Conservation (phyloP, 2,329 filamentous ascomycete genomes). For the Nemania sp. region DNA sequence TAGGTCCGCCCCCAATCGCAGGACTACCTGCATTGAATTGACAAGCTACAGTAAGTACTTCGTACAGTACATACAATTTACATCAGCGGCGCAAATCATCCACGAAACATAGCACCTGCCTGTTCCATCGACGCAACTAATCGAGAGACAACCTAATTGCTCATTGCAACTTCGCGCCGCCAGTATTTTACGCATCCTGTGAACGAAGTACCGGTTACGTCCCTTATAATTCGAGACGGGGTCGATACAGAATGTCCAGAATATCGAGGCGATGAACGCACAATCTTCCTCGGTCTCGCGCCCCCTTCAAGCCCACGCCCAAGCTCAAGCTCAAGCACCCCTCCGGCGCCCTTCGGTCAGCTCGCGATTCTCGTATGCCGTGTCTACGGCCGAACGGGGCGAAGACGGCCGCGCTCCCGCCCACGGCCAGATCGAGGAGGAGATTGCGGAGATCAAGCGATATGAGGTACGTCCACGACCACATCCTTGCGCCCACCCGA, state of each 20-base stretch:
- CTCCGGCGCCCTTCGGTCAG: constrained; percentile 59
- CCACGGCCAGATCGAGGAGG: constrained; percentile 80
- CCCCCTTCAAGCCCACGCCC: no score
- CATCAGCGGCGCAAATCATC: no score
- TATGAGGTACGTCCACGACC: constrained; percentile 75
- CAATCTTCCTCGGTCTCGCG: constrained; percentile 53
- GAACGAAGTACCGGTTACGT: not conserved
- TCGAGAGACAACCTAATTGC: not conserved
- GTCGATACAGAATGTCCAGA: constrained; percentile 43
- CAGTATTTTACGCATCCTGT: not conserved
- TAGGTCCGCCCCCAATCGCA: no score
- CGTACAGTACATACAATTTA: no score
- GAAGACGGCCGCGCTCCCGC: constrained; percentile 56
- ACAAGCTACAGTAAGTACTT: no score
- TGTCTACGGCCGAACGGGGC: constrained; percentile 67
- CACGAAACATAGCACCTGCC: no score
- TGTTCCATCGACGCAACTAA: not conserved
- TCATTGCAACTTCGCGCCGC: not conserved
- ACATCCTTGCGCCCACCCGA: not conserved
- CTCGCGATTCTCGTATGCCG: constrained; percentile 68
- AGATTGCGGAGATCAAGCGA: constrained; percentile 96
- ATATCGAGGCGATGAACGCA: constrained; percentile 50
- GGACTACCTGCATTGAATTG: no score
- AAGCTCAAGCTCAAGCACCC: no score
- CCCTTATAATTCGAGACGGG: not conserved